Base-by-base conservation (phyloP, 2,329 filamentous ascomycete species). In the Trichoderma simmonsii region DNA sequence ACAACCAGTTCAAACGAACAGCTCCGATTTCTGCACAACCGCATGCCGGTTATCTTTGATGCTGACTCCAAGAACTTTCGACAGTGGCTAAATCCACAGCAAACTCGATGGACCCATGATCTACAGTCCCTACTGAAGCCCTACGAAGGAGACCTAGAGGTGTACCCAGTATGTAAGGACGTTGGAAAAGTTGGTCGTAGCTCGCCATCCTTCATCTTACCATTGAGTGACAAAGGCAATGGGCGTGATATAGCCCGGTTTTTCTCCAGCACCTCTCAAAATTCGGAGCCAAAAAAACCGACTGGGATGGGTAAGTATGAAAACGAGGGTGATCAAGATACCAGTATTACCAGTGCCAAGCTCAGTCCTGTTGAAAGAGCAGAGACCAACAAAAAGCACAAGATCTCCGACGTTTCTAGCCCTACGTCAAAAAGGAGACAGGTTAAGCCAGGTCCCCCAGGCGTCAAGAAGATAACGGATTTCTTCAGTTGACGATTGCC, bases 101-200 rank as follows among this genome's bases (percentile, higher is more conserved):
- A 88, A 21, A 84, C 86, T 26, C 89, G 90, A 72, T 98, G 96
- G 95, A 91, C 88, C 3, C 86, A 85, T 66, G 92, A 96, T 70
- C 84, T 98, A 32, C 94, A 98, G 79, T 85, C 85, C 0, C 83
- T 97, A 1, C 83, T 98, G n/a, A 91, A 89, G 78, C 95, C 96
- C 0, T 97, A 90, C 75, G 82, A 88, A 6, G 93, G 93, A 5
- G 91, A 93, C 70, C 83, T 99, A 9, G 93, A 97, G 70, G 90
- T 93, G 68, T 98, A 97, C 79, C 90, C 92, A 0, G 96, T 99
- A 2, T 90, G 87, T 76, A 93, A 93, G 79, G 95, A 96, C 4
- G 95, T 98, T 0, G 95, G 95, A 0, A 98, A 97, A 82, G 95
- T 97, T 0, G 95, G 95, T 6, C 97, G 97, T 76, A 93, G 97